These are phyloP conservation scores for Ballota nigra DNA, from an alignment of 257 asterid genomes.

Conservation along the genomic window DNA sequence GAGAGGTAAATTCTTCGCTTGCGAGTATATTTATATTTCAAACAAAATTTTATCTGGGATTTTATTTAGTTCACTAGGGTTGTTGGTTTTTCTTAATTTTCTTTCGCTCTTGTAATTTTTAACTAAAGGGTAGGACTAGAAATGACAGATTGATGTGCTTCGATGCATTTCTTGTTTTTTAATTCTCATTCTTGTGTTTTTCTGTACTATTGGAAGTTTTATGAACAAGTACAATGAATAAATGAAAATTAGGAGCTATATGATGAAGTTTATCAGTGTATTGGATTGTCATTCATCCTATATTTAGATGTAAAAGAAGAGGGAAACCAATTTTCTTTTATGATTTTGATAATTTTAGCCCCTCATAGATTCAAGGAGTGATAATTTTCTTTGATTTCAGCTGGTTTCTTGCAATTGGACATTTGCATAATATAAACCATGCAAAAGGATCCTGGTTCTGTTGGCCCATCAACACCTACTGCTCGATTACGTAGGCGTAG, in stretches of 20 bases:
- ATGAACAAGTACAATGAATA: not conserved
- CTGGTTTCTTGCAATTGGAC: constrained; percentile 11
- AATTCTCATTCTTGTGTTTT: not conserved
- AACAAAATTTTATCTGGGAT: constrained; percentile 1
- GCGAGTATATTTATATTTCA: not conserved
- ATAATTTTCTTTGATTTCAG: not conserved
- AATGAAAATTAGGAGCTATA: too few species aligned
- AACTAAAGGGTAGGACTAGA: not conserved
- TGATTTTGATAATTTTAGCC: not conserved
- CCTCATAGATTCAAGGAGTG: not conserved
- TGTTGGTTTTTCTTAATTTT: not conserved
- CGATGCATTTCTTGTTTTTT: constrained; percentile 5
- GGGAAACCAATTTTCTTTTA: not conserved
- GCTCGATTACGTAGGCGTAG: constrained; percentile 70
- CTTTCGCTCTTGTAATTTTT: not conserved
- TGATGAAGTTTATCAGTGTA: too few species aligned
- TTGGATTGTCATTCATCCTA: not conserved
- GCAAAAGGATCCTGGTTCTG: constrained; percentile 64
- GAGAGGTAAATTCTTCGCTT: constrained; percentile 1
- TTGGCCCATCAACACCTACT: constrained; percentile 40
- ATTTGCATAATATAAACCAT: constrained; percentile 33
- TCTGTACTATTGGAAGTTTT: not conserved
- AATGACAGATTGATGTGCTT: not conserved
- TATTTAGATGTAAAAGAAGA: not conserved
- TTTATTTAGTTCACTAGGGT: not conserved